Base-by-base conservation (phyloP, 106 monocot species). In the Allium cepa region DNA sequence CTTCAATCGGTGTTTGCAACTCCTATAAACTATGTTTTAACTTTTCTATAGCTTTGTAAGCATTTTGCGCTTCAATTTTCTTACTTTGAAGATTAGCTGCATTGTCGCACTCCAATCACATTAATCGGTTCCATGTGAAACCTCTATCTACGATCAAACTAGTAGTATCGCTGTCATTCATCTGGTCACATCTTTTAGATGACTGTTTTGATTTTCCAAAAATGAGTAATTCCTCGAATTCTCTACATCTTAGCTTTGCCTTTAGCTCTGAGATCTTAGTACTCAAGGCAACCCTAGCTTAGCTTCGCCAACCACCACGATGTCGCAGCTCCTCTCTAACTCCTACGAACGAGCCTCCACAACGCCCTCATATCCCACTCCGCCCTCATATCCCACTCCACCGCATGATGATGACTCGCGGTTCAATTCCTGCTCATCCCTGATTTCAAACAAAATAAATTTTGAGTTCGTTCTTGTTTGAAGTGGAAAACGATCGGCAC, bases 121-220 rank as follows among this genome's bases (percentile, higher is more conserved):
- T 86, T 14, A 88, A 82, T 66, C 86, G 93, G 63, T 93, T 77
- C 93, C 93, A 93, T 11, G 84, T 83, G 71, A 93, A 93, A 72
- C 88, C 81, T 67, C 82, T 93, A 64, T 88, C 93, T 28, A 85
- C 74, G 69, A 86, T 22, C 74, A 93, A 66, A 13, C 88, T 70
- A 46, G 88, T 73, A 47, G 84, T 49, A 36, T 93, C 86, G 15
- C 72, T 55, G 3, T 93, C 86, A 68, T 81, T 93, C 68, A 67
- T 77, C 7, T 77, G 75, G 61, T 57, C 66, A 17, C 81, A 62
- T 11, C 70, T 76, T 17, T 74, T 82, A 50, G 79, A 77, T 12
- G 78, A 71, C 28, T 71, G 67, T 51, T 88, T 93, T 64, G 81
- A 69, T 69, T 83, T 89, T 64, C 57, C 36, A 2, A 4, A 36